Evolutionary conservation across 116 monocot species (phyloP), one percentile per base, ranked within the genome.

Genomic region (Papilionanthe hybrid): DNA sequence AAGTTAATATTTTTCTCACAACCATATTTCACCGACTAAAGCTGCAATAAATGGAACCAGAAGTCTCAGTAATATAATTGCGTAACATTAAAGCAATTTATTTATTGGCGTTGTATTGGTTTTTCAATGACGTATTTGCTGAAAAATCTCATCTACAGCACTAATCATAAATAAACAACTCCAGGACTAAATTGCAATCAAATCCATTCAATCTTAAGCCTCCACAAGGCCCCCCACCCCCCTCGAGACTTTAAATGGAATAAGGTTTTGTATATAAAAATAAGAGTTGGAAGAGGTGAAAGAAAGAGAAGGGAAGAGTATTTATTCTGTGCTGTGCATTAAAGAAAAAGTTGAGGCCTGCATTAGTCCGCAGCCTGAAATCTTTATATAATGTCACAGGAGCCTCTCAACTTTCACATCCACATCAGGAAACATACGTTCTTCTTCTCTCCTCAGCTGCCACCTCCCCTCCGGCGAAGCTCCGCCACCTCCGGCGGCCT

Each of bases 381-480:
- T 43, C 43, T 72, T 73, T 73, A 73, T 73, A 73, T 73, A 73
- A 73, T 73, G 73, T 44, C 73, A 73, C 73, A 43, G 73, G 73
- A 73, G 20, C 12, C 73, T 22, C 19, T 45, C 73, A 44, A 43
- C 44, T 15, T 73, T 17, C 71, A 44, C 43, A 19, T 73, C 73
- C 73, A 73, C 71, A 29, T 71, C 71, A 71, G 71, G 29, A 29
- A 71, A 71, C 71, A 71, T 1, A 71, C 73, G 20, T 73, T 44
- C 73, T 73, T 44, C 73, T 72, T 41, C 11, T 44, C 73, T 44
- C 44, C n/a, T 1, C 73, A 2, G 69, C 69, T 17, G 69, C 65
- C 25, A 8, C 5, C 15, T 17, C 71, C n/a, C 71, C 29, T 29
- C 71, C 30, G 71, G 71, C 32, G 29, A 68, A 30, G 25, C 29